Evolutionary conservation across 495 filamentous ascomycete species (phyloP).

Genomic region (Penicillium parvum): DNA sequence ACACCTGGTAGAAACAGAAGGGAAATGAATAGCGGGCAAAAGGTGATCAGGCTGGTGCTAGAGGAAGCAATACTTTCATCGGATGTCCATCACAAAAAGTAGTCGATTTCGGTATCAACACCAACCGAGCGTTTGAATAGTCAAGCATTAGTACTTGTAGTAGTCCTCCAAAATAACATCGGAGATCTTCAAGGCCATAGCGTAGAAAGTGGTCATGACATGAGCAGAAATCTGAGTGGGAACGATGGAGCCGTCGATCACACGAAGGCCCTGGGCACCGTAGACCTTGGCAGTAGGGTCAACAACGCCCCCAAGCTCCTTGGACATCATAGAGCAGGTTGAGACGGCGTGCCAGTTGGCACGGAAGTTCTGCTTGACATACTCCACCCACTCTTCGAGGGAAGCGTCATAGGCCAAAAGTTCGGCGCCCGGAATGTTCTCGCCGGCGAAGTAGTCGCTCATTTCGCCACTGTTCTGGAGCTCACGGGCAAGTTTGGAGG

Average conservation of each 20-base stretch:
- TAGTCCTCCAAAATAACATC: slow-evolving; percentile 1
- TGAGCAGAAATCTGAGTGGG: slow-evolving; percentile 34
- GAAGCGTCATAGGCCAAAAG: slow-evolving; percentile 27
- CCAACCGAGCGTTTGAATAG: no score
- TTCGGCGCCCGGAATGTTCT: slow-evolving; percentile 41
- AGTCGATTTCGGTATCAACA: no score
- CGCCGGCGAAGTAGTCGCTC: slow-evolving; percentile 27
- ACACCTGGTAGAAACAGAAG: no score
- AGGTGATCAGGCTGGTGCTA: no score
- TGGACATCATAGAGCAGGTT: slow-evolving; percentile 45
- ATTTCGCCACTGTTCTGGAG: slow-evolving; percentile 28
- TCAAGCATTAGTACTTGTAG: no score
- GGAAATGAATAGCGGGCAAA: no score
- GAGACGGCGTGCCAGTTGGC: slow-evolving; percentile 45
- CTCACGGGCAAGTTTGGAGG: slow-evolving; percentile 45
- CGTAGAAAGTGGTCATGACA: slow-evolving; percentile 37
- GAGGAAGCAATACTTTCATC: no score
- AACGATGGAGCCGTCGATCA: slow-evolving; percentile 42
- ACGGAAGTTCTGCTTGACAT: slow-evolving; percentile 23
- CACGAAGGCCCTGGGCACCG: slow-evolving; percentile 41
- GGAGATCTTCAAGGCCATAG: slow-evolving; percentile 41
- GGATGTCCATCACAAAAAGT: no score
- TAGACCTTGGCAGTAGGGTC: slow-evolving; percentile 41
- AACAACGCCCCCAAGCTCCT: slow-evolving; percentile 43
- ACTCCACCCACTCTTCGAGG: slow-evolving; percentile 42